A percentile compares a stretch with the other conserved stretches of the same genome.
These are phyloP conservation scores for Meredithiella fracta DNA, from an alignment of 2,329 filamentous ascomycete genomes.

Conservation along the genomic window DNA sequence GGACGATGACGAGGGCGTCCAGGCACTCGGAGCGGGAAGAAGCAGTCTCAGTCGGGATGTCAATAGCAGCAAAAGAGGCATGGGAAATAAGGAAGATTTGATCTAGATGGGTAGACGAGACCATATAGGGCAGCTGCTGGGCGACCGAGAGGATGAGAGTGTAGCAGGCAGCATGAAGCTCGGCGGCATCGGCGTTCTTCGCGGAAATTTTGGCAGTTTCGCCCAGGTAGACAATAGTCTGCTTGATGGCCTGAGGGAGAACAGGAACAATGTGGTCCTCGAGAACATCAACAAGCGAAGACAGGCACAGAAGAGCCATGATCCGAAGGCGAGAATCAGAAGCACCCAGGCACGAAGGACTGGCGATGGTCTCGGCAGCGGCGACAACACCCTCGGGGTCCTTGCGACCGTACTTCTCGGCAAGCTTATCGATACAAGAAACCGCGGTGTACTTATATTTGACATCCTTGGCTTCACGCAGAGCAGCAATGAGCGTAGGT, in stretches of 20 bases:
- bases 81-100: slow-evolving; percentile 57
- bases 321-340: slow-evolving; percentile 55
- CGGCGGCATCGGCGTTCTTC: slow-evolving; percentile 33
- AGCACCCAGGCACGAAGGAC: slow-evolving; percentile 59
- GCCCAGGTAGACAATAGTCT: slow-evolving; percentile 53
- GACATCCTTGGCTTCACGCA: slow-evolving; percentile 55
- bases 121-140: slow-evolving; percentile 76
- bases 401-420: slow-evolving; percentile 90
- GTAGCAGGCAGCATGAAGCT: slow-evolving; percentile 69
- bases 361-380: slow-evolving; percentile 61
- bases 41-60: slow-evolving; percentile 42
- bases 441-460: slow-evolving; percentile 73
- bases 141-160: slow-evolving; percentile 64
- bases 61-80: slow-evolving; percentile 40
- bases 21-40: slow-evolving; percentile 53
- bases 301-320: slow-evolving; percentile 75
- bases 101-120: slow-evolving; percentile 59
- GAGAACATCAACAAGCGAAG: slow-evolving; percentile 76
- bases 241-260: slow-evolving; percentile 58
- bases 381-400: slow-evolving; percentile 60
- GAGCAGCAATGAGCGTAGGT: slow-evolving; percentile 58
- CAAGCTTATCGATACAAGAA: slow-evolving; percentile 78
- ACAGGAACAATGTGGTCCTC: slow-evolving; percentile 74
- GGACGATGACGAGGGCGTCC: slow-evolving; percentile 56
- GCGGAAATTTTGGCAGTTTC: slow-evolving; percentile 31